Percentiles rank a stretch among this genome's conserved stretches.
Conservation (phyloP, 1,139 yeast genomes). For the Saccharomycopsis crataegensis region DNA sequence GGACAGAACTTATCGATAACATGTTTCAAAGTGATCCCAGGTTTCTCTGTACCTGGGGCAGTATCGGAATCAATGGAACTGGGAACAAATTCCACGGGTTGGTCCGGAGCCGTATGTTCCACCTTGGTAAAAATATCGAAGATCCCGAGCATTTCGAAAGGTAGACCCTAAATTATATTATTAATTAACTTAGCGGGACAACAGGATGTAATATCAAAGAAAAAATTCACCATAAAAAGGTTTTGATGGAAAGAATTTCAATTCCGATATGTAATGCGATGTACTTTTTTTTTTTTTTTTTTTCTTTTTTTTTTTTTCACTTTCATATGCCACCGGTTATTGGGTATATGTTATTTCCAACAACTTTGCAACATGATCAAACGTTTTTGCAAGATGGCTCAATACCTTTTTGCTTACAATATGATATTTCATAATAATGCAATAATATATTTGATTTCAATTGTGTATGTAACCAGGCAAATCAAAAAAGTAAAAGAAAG, state of each 20-base stretch:
- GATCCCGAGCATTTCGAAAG: slow-evolving; percentile 11
- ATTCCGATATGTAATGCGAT: neutral
- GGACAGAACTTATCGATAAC: slow-evolving; percentile 34
- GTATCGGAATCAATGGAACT: neutral
- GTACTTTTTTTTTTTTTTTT: neutral
- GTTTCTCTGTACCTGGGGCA: neutral
- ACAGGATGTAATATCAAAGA: too few species aligned
- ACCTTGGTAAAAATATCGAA: slow-evolving; percentile 14
- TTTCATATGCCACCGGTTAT: too few species aligned
- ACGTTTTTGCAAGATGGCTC: too few species aligned
- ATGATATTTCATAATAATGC: too few species aligned
- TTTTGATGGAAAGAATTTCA: too few species aligned
- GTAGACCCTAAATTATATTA: neutral
- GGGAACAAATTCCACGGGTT: slow-evolving; percentile 7
- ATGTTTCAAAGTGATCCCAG: slow-evolving; percentile 8
- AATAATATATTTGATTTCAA: too few species aligned
- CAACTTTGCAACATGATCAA: too few species aligned
- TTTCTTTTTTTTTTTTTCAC: neutral
- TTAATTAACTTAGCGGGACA: neutral
- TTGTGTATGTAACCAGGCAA: too few species aligned
- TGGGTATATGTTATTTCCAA: too few species aligned
- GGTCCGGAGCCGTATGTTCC: slow-evolving; percentile 1
- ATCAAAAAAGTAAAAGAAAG: too few species aligned
- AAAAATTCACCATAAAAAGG: too few species aligned
- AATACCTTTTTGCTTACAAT: too few species aligned